Percentiles rank a stretch among this genome's conserved stretches.
Evolutionary conservation across 352 stramenopile genomes (phyloP).

Genomic region (Elongisporangium anandrum): DNA sequence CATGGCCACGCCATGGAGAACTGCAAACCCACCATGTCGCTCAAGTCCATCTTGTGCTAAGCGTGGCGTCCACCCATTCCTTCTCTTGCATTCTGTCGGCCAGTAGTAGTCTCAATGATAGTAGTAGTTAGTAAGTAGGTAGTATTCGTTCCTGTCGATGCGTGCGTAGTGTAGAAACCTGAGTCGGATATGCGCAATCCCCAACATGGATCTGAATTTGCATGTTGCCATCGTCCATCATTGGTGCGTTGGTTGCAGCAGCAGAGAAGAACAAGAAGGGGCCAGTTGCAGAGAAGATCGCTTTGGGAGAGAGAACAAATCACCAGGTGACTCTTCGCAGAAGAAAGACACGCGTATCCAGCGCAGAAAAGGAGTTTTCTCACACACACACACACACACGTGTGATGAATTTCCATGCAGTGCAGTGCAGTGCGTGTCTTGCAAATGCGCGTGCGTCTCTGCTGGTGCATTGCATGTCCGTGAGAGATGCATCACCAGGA

Average conservation of each 20-base stretch:
- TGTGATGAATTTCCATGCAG: neutral
- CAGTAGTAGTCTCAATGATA: neutral
- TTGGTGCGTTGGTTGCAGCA: neutral
- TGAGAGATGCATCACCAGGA: neutral
- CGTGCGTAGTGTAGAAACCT: neutral
- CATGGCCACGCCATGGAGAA: conserved; percentile 12
- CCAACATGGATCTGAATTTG: neutral
- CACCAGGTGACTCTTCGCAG: neutral
- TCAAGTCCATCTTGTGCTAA: conserved; percentile 75
- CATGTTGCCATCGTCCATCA: neutral
- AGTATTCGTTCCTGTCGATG: neutral
- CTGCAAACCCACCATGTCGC: conserved; percentile 58
- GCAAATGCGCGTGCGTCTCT: neutral
- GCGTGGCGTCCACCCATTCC: neutral
- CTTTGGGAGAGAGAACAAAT: neutral
- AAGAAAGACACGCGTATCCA: neutral
- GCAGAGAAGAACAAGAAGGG: neutral
- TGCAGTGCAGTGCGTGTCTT: neutral
- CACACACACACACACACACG: too few relatives aligned
- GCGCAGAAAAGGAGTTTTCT: neutral
- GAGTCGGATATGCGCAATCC: neutral
- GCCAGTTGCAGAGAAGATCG: neutral
- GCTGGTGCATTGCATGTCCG: neutral
- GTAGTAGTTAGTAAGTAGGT: neutral
- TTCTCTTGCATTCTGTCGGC: neutral